Percentiles rank a stretch among this genome's conserved stretches.
Conservation (phyloP, 106 monocot genomes). For the Chionographis japonica region DNA sequence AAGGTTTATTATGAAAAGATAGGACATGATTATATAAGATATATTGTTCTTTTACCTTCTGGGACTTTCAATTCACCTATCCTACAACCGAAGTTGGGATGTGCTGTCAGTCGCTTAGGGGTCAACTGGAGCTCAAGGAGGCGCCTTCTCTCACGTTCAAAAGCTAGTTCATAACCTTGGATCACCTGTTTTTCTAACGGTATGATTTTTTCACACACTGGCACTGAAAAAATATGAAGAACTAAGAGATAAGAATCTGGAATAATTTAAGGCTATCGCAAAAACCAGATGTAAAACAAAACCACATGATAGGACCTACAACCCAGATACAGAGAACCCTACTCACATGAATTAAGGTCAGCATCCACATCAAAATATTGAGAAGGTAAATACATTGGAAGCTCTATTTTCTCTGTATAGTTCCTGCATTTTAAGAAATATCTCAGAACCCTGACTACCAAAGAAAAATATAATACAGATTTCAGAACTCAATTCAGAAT, state of each 20-base stretch:
- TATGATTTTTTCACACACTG: slow-evolving; percentile 13
- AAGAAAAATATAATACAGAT: background rate
- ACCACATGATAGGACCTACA: too few relatives aligned
- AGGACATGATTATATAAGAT: too few relatives aligned
- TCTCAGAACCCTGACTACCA: background rate
- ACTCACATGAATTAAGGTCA: slow-evolving; percentile 23
- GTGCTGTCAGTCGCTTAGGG: slow-evolving; percentile 5
- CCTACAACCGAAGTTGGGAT: background rate
- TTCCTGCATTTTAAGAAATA: slow-evolving; percentile 18
- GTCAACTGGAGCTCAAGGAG: slow-evolving; percentile 19
- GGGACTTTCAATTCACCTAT: too few relatives aligned
- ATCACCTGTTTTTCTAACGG: slow-evolving; percentile 9
- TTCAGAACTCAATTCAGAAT: background rate
- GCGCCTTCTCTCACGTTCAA: slow-evolving; percentile 22
- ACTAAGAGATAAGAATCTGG: background rate
- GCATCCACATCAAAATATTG: slow-evolving; percentile 28
- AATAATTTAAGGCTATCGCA: background rate
- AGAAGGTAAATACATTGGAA: slow-evolving; percentile 19
- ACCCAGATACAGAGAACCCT: background rate
- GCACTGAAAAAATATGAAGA: slow-evolving; percentile 11
- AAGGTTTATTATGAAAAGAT: too few relatives aligned
- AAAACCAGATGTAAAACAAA: too few relatives aligned
- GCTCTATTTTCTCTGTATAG: slow-evolving; percentile 18
- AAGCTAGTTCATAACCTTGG: slow-evolving; percentile 15
- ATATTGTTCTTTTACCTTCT: too few relatives aligned